Conservation (phyloP, 2,329 filamentous ascomycete species). For the Exserohilum turcica region DNA sequence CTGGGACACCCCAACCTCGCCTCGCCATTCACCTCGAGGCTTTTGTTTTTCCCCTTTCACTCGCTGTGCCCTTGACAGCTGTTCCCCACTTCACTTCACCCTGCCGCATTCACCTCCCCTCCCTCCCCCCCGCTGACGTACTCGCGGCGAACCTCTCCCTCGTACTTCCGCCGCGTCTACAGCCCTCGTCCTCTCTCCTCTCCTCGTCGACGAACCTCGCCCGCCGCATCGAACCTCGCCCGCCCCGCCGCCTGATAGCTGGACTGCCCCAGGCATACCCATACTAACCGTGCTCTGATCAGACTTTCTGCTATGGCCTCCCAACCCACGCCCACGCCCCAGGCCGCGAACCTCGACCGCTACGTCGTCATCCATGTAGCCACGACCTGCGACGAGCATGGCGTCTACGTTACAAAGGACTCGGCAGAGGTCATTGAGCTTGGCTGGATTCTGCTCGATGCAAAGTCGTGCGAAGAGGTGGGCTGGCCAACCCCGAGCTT, state of each 20-base stretch:
- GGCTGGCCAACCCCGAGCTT: conserved; percentile 7
- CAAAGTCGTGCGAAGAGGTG: conserved; percentile 91
- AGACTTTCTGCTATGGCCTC: conserved; percentile 31
- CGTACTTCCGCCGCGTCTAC: conserved; percentile 13
- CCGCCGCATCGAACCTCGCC: conserved; percentile 9
- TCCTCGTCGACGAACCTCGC: conserved; percentile 15
- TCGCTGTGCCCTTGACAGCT: conserved; percentile 25
- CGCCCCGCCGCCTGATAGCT: conserved; percentile 7
- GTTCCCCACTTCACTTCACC: conserved; percentile 18
- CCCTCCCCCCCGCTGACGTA: conserved; percentile 37
- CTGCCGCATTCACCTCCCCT: conserved; percentile 31
- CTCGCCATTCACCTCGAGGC: conserved; percentile 26
- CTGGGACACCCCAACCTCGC: conserved; percentile 21
- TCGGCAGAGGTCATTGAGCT: conserved; percentile 99
- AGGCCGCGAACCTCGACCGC: conserved; percentile 71
- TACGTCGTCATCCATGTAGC: conserved; percentile 98
- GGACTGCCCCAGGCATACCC: conserved; percentile 10
- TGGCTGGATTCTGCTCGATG: conserved; percentile 94
- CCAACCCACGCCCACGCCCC: conserved; percentile 37
- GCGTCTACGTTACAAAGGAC: conserved; percentile 98
- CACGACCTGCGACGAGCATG: conserved; percentile 98
- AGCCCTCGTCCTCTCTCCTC: conserved; percentile 17
- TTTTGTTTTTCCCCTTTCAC: conserved; percentile 23
- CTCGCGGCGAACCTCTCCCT: conserved; percentile 19
- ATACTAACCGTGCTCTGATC: conserved; percentile 2